phyloP scores from a whole-genome alignment of 345 rosid genomes.

The Eucalyptus leucophloia region DNA sequence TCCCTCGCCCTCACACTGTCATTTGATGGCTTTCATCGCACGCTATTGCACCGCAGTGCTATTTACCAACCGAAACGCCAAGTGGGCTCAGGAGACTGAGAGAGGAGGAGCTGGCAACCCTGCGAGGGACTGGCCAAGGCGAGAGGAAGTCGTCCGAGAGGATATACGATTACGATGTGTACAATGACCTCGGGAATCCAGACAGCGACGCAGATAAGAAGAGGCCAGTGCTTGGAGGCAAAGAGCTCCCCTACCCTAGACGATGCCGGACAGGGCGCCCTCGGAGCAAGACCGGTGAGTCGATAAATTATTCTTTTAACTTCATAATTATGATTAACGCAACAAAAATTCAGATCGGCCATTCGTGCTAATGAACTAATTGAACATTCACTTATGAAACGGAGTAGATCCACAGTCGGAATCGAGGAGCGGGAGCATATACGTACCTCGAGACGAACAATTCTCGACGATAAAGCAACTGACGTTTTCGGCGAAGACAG shows the following conservation, averaged over 20 bases:
- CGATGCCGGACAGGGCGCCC: constrained; percentile 35
- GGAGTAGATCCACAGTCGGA: not conserved
- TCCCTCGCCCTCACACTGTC: not conserved
- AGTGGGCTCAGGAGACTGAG: constrained; percentile 37
- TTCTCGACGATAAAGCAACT: constrained; percentile 4
- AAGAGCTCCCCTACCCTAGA: constrained; percentile 29
- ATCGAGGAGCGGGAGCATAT: not conserved
- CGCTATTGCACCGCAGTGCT: constrained; percentile 15
- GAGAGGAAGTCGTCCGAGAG: constrained; percentile 41
- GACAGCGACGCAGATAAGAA: constrained; percentile 3
- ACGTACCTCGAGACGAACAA: constrained; percentile 20
- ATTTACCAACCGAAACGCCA: constrained; percentile 61
- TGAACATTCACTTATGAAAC: not conserved
- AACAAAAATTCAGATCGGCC: not conserved
- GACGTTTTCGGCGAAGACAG: constrained; percentile 16
- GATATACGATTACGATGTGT: constrained; percentile 77
- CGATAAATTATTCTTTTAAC: not conserved
- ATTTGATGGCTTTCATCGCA: not conserved
- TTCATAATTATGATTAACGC: not conserved
- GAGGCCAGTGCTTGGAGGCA: constrained; percentile 37
- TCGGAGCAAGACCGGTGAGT: constrained; percentile 3
- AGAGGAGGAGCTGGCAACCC: constrained; percentile 33
- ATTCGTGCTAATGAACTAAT: not conserved
- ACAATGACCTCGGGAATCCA: constrained; percentile 75
- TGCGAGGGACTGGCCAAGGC: constrained; percentile 56